Base-by-base conservation (phyloP, 2,329 filamentous ascomycete species). In the Canariomyces notabilis region DNA sequence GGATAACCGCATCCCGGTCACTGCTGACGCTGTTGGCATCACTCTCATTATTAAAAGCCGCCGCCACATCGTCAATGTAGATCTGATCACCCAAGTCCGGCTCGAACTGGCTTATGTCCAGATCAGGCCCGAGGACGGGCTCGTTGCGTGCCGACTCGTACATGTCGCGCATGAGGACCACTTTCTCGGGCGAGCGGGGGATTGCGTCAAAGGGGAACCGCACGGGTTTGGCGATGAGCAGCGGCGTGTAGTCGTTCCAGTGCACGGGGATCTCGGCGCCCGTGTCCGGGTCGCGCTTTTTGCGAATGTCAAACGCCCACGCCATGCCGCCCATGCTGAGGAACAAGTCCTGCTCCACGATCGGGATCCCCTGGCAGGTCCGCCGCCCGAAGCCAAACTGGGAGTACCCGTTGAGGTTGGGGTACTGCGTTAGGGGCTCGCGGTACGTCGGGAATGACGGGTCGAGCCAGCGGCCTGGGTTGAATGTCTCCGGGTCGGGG, bases 381-480 rank as follows among this genome's bases (percentile, higher is more conserved):
- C 74, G 61, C 5, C 72, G 60, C 0, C 73, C 73, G 49, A 71
- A 74, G 0, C 72, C 73, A 49, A 76, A 74, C 40, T 59, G 54
- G 8, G 59, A 57, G 42, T 54, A 61, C 44, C 67, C 65, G 7
- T 51, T 46, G 8, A 65, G 59, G 12, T 65, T 63, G 55, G 60
- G 60, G 46, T 58, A 57, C 38, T 48, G 39, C 1, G 52, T 56
- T 18, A 62, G 53, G 1, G 60, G 60, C 36, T 55, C 60, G 40
- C 56, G 56, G 52, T 55, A 62, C 12, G 57, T 59, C 11, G 61
- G 60, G 35, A 40, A 61, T 2, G 37, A 22, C 1, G 59, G 56
- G 43, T 58, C 54, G 11, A 63, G 48, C 57, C 57, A 64, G 14
- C 61, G 60, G 3, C 9, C 39, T 5, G 61, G 61, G 46, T 62